Evolutionary conservation across 345 rosid genomes (phyloP).

Genomic region (Lenwebbia sp.): DNA sequence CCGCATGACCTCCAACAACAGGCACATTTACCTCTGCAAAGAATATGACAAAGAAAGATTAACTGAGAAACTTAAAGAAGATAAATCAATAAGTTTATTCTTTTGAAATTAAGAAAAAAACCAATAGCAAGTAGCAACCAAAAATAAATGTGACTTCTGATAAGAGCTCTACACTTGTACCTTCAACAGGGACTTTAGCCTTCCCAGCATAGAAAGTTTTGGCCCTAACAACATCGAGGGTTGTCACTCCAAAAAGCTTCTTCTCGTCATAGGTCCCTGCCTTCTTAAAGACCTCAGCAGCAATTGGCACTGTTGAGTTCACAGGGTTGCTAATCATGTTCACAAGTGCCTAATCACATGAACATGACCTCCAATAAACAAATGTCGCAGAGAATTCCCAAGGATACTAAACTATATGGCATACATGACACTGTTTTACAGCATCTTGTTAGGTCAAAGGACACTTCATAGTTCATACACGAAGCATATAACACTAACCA

Average conservation of each 20-base stretch:
- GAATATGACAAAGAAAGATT: not conserved
- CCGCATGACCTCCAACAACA: slow-evolving; percentile 86
- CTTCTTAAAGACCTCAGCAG: slow-evolving; percentile 68
- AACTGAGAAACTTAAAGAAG: not conserved
- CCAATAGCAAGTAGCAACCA: not conserved
- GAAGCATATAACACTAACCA: not conserved
- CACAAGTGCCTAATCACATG: slow-evolving; percentile 33
- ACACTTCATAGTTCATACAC: not conserved
- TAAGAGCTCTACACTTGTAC: slow-evolving; percentile 1
- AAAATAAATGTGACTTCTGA: not conserved
- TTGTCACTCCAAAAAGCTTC: slow-evolving; percentile 64
- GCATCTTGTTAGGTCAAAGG: not conserved
- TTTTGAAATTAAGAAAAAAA: not conserved
- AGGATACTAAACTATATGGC: not conserved
- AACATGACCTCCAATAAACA: not conserved
- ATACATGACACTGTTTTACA: not conserved
- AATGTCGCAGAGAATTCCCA: not conserved
- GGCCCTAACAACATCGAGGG: slow-evolving; percentile 71
- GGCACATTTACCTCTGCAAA: slow-evolving; percentile 67
- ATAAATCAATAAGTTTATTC: not conserved
- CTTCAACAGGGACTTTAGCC: slow-evolving; percentile 46
- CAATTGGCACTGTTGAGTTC: slow-evolving; percentile 75
- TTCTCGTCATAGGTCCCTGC: slow-evolving; percentile 62
- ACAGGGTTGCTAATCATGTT: slow-evolving; percentile 78
- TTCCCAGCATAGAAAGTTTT: slow-evolving; percentile 67